phyloP scores from a whole-genome alignment of 1,284 basidiomycete genomes.

The Sphagnurus paluster region DNA sequence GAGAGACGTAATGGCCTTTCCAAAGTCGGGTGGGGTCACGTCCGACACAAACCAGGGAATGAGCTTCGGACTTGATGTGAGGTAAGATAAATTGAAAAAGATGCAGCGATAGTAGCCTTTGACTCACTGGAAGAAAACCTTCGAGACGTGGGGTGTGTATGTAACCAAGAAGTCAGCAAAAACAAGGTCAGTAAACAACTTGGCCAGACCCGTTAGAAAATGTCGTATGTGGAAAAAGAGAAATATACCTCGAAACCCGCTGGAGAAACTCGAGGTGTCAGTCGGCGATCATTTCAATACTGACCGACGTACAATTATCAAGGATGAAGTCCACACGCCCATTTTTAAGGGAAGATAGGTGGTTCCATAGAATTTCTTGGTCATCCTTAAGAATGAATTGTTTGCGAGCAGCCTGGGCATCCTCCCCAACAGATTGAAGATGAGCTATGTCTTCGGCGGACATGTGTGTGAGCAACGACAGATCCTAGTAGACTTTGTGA shows the following conservation, averaged over 20 bases:
- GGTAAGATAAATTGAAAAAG: not conserved
- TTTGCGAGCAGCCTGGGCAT: constrained; percentile 72
- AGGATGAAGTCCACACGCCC: constrained; percentile 85
- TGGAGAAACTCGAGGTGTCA: constrained; percentile 26
- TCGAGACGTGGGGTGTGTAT: constrained; percentile 78
- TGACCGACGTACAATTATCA: constrained; percentile 73
- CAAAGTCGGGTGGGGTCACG: constrained; percentile 81
- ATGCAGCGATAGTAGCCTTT: not conserved
- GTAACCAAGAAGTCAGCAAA: constrained; percentile 94
- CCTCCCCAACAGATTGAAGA: constrained; percentile 80
- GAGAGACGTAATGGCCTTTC: constrained; percentile 48
- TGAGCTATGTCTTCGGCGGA: constrained; percentile 80
- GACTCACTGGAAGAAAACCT: constrained; percentile 89
- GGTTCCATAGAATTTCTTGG: constrained; percentile 74
- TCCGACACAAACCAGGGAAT: constrained; percentile 96
- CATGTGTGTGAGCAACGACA: constrained; percentile 82
- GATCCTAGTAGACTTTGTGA: constrained; percentile 50
- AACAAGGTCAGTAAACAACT: constrained; percentile 93
- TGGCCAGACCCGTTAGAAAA: constrained; percentile 4
- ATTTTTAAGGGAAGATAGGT: constrained; percentile 58
- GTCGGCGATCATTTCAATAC: not conserved
- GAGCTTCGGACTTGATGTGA: constrained; percentile 68
- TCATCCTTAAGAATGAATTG: constrained; percentile 88
- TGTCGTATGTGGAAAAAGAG: not conserved
- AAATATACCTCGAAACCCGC: constrained; percentile 82